Base-by-base conservation (phyloP, 2,329 filamentous ascomycete species). In the Aureobasidium sp. region DNA sequence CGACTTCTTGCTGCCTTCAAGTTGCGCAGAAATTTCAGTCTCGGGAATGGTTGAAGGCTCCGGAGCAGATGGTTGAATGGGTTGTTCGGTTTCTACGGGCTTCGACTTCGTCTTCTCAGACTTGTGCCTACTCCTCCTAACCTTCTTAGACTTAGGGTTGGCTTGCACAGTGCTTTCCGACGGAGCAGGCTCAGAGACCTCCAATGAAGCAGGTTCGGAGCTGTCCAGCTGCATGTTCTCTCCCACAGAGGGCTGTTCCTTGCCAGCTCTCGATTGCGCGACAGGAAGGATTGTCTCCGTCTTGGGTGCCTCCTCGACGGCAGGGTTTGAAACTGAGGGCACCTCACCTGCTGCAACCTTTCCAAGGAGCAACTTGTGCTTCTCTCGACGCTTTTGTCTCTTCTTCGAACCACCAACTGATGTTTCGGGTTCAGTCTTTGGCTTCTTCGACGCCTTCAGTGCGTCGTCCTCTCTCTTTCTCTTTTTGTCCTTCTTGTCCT, bases 401-500 rank as follows among this genome's bases (percentile, higher is more conserved):
- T 57, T 57, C 15, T 29, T 17, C 17, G 50, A 42, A 14, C 9
- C 22, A 9, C 22, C 50, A 35, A 54, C 50, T 24, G 45, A 5
- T 9, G 15, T 24, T 24, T 54, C 27, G 11, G 42, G 42, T 6
- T 48, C 54, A n/a, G 22, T 39, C 31, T 58, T 58, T 39, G 27
- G 42, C 54, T 58, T 58, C 19, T 58, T 58, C 5, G 42, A 37
- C 9, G 15, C 27, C 31, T 60, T 52, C 12, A 39, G 27, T 5
- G 31, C 22, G 11, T 45, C 48, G 1, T 61, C 59, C 27, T 61
- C 49, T 52, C 48, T 56, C 50, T 57, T 56, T 24, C 48, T 54
- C 40, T 62, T 62, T 31, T 62, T 62, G 11, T 62, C 33, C 50
- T 62, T 35, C 8, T 47, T 47, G 8, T 53, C 42, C 22, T 54